Evolutionary conservation across 2,329 filamentous ascomycete species (phyloP).

Genomic region (Colletotrichum zoysiae): DNA sequence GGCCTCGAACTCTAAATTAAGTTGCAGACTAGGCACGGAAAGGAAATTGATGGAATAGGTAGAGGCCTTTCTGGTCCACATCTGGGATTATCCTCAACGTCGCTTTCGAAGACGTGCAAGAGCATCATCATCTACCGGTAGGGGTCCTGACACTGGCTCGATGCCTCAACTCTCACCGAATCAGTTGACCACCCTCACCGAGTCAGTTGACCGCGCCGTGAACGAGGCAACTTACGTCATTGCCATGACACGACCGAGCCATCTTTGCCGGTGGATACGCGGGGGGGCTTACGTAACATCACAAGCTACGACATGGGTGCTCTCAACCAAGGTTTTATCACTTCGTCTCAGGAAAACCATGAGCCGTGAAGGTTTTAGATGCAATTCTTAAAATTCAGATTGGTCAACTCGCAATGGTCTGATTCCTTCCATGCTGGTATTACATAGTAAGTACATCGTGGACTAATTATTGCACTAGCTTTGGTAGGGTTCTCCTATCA

Average conservation of each 20-base stretch:
- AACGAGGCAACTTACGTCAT: neutral
- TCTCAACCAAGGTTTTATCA: neutral
- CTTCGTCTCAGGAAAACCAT: neutral
- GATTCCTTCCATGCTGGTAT: neutral
- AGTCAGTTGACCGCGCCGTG: neutral
- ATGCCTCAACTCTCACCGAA: neutral
- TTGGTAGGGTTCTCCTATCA: neutral
- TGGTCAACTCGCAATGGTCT: neutral
- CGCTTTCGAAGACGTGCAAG: neutral
- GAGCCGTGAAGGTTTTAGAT: neutral
- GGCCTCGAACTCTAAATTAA: neutral
- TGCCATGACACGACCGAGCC: neutral
- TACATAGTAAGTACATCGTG: too few species aligned
- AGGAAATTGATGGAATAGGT: neutral
- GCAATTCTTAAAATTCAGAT: neutral
- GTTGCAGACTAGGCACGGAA: neutral
- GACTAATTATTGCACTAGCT: neutral
- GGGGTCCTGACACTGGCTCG: neutral
- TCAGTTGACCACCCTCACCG: neutral
- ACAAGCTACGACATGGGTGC: neutral
- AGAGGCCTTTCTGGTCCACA: neutral
- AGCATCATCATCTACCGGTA: neutral
- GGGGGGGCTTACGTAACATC: neutral
- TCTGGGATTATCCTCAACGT: neutral
- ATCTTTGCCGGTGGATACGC: neutral